Percentiles rank a stretch among this genome's conserved stretches.
Evolutionary conservation across 78 protist species (phyloP).

Genomic region (Planoprotostelium fungivorum): DNA sequence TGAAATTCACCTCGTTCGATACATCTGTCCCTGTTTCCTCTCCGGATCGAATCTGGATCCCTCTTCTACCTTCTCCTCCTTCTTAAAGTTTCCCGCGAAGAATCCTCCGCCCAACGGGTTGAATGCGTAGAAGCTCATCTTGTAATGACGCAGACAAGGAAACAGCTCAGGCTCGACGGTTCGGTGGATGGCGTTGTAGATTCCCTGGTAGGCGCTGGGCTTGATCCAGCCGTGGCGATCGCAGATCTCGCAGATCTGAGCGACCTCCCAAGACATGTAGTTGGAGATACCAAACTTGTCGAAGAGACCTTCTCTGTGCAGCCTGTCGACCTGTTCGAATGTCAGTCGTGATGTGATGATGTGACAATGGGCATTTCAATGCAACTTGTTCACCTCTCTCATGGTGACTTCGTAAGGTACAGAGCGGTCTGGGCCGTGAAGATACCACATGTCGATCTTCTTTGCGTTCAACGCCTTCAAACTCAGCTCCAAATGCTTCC

Average conservation of each 20-base stretch:
- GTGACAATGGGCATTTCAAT: not conserved
- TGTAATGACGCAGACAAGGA: not conserved
- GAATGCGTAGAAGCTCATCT: not conserved
- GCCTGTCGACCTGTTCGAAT: not conserved
- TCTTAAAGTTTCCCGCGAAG: not conserved
- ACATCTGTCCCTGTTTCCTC: not conserved
- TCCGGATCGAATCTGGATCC: not conserved
- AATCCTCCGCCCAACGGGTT: not conserved
- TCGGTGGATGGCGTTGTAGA: not conserved
- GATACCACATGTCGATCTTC: not conserved
- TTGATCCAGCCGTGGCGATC: not conserved
- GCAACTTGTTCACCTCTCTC: not conserved
- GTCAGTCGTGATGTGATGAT: not conserved
- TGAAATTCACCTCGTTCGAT: not conserved
- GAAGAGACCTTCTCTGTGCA: not conserved
- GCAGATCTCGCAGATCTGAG: not conserved
- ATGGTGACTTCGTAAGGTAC: not conserved
- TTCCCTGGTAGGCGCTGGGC: not conserved
- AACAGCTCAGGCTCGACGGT: not conserved
- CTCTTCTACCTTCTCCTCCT: not conserved
- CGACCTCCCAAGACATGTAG: slow-evolving; percentile 2
- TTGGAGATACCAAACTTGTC: not conserved
- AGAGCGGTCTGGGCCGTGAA: not conserved
- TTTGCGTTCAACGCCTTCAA: not conserved
- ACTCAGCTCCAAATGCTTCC: not conserved